A percentile compares a stretch with the other conserved stretches of the same genome.
Conservation (phyloP, 345 rosid genomes). For the Brassica rapa region DNA sequence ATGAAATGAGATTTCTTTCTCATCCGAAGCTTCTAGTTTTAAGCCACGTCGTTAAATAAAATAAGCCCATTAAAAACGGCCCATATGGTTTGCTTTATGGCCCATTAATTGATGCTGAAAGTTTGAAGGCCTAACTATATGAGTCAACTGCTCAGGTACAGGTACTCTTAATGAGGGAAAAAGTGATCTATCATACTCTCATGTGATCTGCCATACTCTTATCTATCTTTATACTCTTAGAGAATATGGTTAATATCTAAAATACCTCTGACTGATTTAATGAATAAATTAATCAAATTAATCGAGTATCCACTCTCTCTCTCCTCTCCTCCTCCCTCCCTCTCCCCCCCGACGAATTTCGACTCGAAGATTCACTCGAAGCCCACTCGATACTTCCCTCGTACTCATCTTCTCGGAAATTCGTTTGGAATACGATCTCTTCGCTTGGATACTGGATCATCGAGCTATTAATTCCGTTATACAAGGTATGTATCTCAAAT, state of each 20-base stretch:
- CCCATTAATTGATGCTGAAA: background rate
- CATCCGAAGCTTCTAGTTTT: background rate
- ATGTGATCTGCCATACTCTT: too few relatives aligned
- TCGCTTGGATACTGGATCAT: background rate
- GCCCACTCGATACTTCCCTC: background rate
- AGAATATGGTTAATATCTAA: background rate
- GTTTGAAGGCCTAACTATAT: background rate
- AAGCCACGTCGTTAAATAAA: background rate
- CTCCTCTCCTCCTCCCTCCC: too few relatives aligned
- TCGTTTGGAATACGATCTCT: background rate
- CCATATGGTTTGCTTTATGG: background rate
- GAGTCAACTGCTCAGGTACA: too few relatives aligned
- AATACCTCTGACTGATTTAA: background rate
- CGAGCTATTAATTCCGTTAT: too few relatives aligned
- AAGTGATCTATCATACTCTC: too few relatives aligned
- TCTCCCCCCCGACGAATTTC: too few relatives aligned
- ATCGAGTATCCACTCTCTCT: too few relatives aligned
- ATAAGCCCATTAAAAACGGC: background rate
- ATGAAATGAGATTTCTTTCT: background rate
- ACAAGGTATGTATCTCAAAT: too few relatives aligned
- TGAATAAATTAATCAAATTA: too few relatives aligned
- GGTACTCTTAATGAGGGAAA: too few relatives aligned
- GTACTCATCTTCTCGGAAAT: background rate
- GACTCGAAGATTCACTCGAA: too few relatives aligned
- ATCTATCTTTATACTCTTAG: background rate